A percentile compares a stretch with the other conserved stretches of the same genome.
Evolutionary conservation across 371 early-diverging fungal species (phyloP).

Genomic region (Mucor plumbeus): DNA sequence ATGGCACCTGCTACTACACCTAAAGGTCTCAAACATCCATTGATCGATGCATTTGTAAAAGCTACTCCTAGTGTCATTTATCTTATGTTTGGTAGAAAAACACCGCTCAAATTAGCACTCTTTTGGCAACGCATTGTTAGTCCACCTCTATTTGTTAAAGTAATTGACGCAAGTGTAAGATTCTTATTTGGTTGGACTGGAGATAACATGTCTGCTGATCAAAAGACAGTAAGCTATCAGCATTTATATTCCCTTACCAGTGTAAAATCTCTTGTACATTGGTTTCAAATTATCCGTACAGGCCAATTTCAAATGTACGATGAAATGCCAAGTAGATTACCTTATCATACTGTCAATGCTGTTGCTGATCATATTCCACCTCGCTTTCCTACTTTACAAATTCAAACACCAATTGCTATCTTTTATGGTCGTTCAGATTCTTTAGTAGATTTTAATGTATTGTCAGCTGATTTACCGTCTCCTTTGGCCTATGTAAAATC

Average conservation of each 20-base stretch:
- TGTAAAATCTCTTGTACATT: conserved; percentile 91
- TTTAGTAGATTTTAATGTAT: conserved; percentile 73
- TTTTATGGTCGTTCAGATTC: conserved; percentile 92
- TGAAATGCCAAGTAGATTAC: conserved; percentile 73
- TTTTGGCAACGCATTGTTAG: conserved; percentile 89
- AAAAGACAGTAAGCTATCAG: conserved; percentile 84
- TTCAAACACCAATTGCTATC: conserved; percentile 84
- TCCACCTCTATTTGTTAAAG: conserved; percentile 74
- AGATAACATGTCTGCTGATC: conserved; percentile 70
- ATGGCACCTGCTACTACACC: conserved; percentile 95
- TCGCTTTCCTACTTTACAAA: conserved; percentile 81
- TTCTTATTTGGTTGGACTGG: conserved; percentile 91
- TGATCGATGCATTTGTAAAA: conserved; percentile 84
- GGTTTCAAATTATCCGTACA: conserved; percentile 95
- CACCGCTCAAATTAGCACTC: conserved; percentile 77
- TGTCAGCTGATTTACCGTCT: conserved; percentile 62
- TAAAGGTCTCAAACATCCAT: conserved; percentile 77
- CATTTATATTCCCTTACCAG: conserved; percentile 91
- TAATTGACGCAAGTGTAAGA: conserved; percentile 76
- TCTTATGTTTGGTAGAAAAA: conserved; percentile 88
- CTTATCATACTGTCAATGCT: conserved; percentile 55
- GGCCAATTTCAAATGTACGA: conserved; percentile 93
- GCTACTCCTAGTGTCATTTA: conserved; percentile 90
- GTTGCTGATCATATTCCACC: conserved; percentile 63
- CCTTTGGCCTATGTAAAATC: conserved; percentile 67